These are phyloP conservation scores for Avena sativa DNA, from an alignment of 176 grass and related monocot genomes.

Conservation along the genomic window DNA sequence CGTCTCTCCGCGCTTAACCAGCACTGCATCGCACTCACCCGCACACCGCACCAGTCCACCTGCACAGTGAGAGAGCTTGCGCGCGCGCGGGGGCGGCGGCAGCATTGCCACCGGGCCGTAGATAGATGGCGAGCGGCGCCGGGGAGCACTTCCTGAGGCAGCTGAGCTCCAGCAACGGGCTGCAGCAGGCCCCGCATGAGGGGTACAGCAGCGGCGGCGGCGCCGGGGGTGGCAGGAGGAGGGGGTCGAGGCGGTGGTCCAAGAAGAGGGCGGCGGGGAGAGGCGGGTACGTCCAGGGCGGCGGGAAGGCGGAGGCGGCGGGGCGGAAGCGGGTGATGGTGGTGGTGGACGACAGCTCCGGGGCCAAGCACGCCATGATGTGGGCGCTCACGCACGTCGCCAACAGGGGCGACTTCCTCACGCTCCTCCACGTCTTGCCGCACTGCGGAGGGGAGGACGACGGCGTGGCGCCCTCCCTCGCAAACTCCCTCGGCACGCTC, in stretches of 20 bases:
- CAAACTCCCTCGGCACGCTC: slow-evolving; percentile 81
- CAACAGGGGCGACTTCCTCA: slow-evolving; percentile 87
- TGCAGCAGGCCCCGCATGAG: slow-evolving; percentile 26
- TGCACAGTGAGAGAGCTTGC: background rate
- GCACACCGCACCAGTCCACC: slow-evolving; percentile 20
- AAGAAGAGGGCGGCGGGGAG: slow-evolving; percentile 52
- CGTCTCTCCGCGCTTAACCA: slow-evolving; percentile 32
- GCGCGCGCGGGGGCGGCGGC: background rate
- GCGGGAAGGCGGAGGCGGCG: slow-evolving; percentile 20
- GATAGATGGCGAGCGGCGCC: slow-evolving; percentile 46
- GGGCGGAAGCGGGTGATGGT: slow-evolving; percentile 94
- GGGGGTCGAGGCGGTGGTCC: slow-evolving; percentile 75
- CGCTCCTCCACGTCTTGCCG: slow-evolving; percentile 80
- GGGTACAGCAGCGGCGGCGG: slow-evolving; percentile 16
- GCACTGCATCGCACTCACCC: background rate
- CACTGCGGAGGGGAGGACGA: slow-evolving; percentile 40
- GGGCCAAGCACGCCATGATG: slow-evolving; percentile 97
- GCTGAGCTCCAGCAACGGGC: slow-evolving; percentile 60
- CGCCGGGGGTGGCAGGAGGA: slow-evolving; percentile 27
- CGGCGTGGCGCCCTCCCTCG: slow-evolving; percentile 57
- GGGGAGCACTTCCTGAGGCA: slow-evolving; percentile 80
- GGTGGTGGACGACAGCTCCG: slow-evolving; percentile 75
- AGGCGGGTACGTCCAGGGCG: slow-evolving; percentile 35
- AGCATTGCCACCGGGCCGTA: background rate
- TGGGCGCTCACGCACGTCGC: slow-evolving; percentile 94